phyloP scores from a whole-genome alignment of 2,329 filamentous ascomycete species.

The Westerdykella aurantiaca region DNA sequence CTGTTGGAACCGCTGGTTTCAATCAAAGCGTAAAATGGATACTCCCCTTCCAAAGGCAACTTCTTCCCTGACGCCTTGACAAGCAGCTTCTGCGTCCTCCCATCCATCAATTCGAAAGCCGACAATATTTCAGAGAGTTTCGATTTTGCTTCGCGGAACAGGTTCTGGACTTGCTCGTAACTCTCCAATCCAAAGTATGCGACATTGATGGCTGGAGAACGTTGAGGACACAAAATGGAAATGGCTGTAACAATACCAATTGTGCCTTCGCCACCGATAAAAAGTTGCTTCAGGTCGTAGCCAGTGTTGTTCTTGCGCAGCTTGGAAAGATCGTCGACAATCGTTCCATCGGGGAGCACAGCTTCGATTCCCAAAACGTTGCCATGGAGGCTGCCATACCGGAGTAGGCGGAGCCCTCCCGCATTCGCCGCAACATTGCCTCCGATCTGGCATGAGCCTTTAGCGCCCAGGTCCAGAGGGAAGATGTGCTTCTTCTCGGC shows the following conservation, averaged over 20 bases:
- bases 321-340: slow-evolving; percentile 81
- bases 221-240: slow-evolving; percentile 82
- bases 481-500: slow-evolving; percentile 83
- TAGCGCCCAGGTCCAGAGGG: slow-evolving; percentile 93
- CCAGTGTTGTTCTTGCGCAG: slow-evolving; percentile 98
- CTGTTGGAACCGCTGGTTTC: slow-evolving; percentile 93
- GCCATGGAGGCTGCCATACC: slow-evolving; percentile 92
- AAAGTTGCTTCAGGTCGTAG: slow-evolving; percentile 94
- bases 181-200: slow-evolving; percentile 89
- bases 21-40: slow-evolving; percentile 94
- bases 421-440: slow-evolving; percentile 96
- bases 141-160: slow-evolving; percentile 82
- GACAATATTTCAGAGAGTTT: slow-evolving; percentile 93
- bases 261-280: slow-evolving; percentile 92
- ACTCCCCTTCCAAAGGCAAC: slow-evolving; percentile 71
- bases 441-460: slow-evolving; percentile 93
- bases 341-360: slow-evolving; percentile 86
- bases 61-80: slow-evolving; percentile 65
- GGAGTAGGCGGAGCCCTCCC: slow-evolving; percentile 78
- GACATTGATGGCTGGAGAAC: slow-evolving; percentile 84
- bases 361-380: slow-evolving; percentile 89
- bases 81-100: slow-evolving; percentile 62
- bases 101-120: slow-evolving; percentile 97
- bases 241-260: slow-evolving; percentile 90
- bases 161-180: slow-evolving; percentile 79